These are phyloP conservation scores for Hymenoscyphus albidus DNA, from an alignment of 2,329 filamentous ascomycete genomes.

Conservation along the genomic window DNA sequence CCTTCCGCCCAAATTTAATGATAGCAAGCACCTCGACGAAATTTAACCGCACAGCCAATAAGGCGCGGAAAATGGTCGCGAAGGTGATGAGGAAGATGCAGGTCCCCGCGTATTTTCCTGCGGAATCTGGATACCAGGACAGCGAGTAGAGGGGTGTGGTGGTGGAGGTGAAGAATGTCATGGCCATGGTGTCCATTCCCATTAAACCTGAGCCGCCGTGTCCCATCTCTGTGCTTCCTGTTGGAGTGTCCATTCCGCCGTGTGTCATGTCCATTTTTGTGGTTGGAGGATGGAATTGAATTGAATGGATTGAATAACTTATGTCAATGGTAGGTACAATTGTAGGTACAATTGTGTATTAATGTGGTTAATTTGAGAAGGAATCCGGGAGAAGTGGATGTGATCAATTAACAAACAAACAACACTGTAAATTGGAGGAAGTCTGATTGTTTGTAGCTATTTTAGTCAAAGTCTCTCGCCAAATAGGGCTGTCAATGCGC, in stretches of 20 bases:
- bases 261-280: not conserved
- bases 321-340: too few relatives aligned
- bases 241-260: not conserved
- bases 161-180: conserved; percentile 63
- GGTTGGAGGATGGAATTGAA: too few relatives aligned
- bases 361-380: too few relatives aligned
- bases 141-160: conserved; percentile 62
- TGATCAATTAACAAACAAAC: too few relatives aligned
- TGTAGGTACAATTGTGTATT: too few relatives aligned
- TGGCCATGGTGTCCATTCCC: conserved; percentile 43
- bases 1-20: not conserved
- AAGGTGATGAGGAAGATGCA: conserved; percentile 88
- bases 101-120: conserved; percentile 76
- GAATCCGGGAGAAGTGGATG: too few relatives aligned
- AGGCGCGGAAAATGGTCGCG: conserved; percentile 61
- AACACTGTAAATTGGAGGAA: too few relatives aligned
- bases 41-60: conserved; percentile 58
- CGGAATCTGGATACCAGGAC: conserved; percentile 67
- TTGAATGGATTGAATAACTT: too few relatives aligned
- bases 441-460: too few relatives aligned
- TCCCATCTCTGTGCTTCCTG: not conserved
- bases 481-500: conserved; percentile 4
- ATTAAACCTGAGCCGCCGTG: conserved; percentile 32
- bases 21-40: not conserved
- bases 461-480: conserved; percentile 1